A percentile compares a stretch with the other conserved stretches of the same genome.
phyloP scores from a whole-genome alignment of 2,329 filamentous ascomycete genomes.

The Furcasterigmium furcatum region DNA sequence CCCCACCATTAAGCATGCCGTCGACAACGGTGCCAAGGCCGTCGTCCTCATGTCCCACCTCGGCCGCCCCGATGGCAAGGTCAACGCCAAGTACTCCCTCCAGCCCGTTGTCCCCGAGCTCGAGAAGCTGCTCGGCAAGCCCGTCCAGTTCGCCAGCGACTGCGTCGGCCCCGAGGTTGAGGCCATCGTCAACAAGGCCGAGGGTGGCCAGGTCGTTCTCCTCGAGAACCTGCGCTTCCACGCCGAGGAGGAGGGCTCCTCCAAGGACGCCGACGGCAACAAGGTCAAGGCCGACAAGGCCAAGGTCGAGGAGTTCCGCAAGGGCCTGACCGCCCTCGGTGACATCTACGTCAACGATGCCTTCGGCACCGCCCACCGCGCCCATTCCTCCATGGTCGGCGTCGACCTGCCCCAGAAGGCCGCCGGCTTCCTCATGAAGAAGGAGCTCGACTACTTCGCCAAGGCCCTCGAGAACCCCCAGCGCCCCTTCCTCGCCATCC shows the following conservation, averaged over 20 bases:
- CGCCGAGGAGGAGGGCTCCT: constrained; percentile 94
- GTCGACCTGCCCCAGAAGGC: constrained; percentile 95
- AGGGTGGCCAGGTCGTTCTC: constrained; percentile 78
- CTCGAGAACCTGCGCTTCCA: constrained; percentile 99
- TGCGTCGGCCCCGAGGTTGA: constrained; percentile 89
- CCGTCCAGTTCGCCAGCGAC: constrained; percentile 85
- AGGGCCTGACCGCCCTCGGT: constrained; percentile 88
- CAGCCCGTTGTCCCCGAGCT: constrained; percentile 88
- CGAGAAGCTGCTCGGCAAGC: constrained; percentile 83
- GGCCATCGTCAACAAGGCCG: constrained; percentile 80
- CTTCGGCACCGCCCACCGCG: constrained; percentile 96
- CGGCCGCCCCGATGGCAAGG: constrained; percentile 87
- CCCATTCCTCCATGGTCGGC: constrained; percentile 99
- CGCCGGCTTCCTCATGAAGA: constrained; percentile 98
- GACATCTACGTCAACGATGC: constrained; percentile 98
- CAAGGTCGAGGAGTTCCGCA: constrained; percentile 89
- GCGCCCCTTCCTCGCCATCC: constrained; percentile 96
- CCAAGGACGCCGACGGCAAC: constrained; percentile 90
- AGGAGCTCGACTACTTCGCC: constrained; percentile 99
- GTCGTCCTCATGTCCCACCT: constrained; percentile 98
- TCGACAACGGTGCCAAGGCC: constrained; percentile 85
- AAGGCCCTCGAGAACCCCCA: constrained; percentile 90
- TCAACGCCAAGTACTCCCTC: constrained; percentile 90
- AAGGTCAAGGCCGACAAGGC: constrained; percentile 97
- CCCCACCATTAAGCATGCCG: constrained; percentile 91